phyloP scores from a whole-genome alignment of 2,329 filamentous ascomycete species.

The Ophiosphaerella korrae region DNA sequence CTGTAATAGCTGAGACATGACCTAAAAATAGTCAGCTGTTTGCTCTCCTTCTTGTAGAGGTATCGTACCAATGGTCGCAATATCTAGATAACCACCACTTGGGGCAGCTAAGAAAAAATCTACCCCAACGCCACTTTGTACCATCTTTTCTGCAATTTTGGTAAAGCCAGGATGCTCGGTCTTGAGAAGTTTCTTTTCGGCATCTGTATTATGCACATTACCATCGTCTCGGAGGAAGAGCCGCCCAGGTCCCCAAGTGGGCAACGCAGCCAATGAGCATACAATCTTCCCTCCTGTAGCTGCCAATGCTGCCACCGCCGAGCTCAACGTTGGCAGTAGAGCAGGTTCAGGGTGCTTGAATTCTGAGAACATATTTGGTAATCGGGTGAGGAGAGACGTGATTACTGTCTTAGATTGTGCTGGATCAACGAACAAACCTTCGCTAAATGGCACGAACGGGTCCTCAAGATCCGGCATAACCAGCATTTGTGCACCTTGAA shows the following conservation, averaged over 20 bases:
- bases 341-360: constrained; percentile 92
- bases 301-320: constrained; percentile 81
- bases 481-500: constrained; percentile 94
- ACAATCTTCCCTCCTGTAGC: constrained; percentile 91
- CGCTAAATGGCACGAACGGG: constrained; percentile 88
- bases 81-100: constrained; percentile 86
- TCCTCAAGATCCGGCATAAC: constrained; percentile 98
- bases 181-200: constrained; percentile 87
- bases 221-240: constrained; percentile 86
- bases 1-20: constrained; percentile 84
- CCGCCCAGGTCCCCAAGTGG: constrained; percentile 87
- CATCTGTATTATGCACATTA: constrained; percentile 78
- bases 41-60: too few species aligned
- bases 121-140: constrained; percentile 81
- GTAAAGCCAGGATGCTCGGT: constrained; percentile 90
- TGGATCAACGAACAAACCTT: constrained; percentile 93
- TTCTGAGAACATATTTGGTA: constrained; percentile 84
- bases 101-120: constrained; percentile 96
- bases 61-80: constrained; percentile 80
- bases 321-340: constrained; percentile 80
- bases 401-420: constrained; percentile 88
- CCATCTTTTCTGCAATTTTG: constrained; percentile 85
- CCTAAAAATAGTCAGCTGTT: constrained; percentile 54
- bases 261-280: constrained; percentile 83
- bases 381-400: constrained; percentile 77